phyloP scores from a whole-genome alignment of 345 rosid genomes.

The Moricandia arvensis region DNA sequence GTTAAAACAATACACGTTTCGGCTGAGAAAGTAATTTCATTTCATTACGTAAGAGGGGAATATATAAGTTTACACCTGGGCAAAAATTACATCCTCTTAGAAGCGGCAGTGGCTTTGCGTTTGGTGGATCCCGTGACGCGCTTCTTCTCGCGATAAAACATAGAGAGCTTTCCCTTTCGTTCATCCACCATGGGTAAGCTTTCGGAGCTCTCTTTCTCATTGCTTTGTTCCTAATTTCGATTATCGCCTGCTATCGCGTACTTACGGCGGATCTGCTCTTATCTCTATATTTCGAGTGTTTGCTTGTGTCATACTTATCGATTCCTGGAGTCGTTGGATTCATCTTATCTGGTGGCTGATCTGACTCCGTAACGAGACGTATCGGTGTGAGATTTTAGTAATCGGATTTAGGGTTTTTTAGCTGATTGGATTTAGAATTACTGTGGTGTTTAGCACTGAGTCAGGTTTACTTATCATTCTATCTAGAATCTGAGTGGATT shows the following conservation, averaged over 20 bases:
- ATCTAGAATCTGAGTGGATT: not conserved
- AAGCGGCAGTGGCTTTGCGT: constrained; percentile 14
- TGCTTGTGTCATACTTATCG: constrained; percentile 2
- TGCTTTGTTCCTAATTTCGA: not conserved
- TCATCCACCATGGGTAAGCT: constrained; percentile 34
- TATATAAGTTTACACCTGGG: constrained; percentile 19
- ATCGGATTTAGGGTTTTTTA: constrained; percentile 17
- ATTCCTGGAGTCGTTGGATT: not conserved
- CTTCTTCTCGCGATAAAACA: constrained; percentile 26
- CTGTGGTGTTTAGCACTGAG: too few relatives aligned
- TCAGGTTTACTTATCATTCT: not conserved
- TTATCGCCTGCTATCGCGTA: not conserved
- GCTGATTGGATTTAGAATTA: constrained; percentile 3
- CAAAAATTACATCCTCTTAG: not conserved
- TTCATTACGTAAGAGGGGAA: not conserved
- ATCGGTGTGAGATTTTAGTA: not conserved
- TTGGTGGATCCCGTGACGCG: constrained; percentile 26
- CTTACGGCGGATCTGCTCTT: constrained; percentile 1
- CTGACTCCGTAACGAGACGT: not conserved
- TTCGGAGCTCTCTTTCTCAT: not conserved
- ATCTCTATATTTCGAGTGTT: not conserved
- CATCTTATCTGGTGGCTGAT: not conserved
- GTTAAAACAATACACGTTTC: not conserved
- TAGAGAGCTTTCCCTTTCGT: not conserved
- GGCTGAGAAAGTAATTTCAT: not conserved